Evolutionary conservation across 2,329 filamentous ascomycete genomes (phyloP).

Genomic region (Fusarium pseudocircinatum): DNA sequence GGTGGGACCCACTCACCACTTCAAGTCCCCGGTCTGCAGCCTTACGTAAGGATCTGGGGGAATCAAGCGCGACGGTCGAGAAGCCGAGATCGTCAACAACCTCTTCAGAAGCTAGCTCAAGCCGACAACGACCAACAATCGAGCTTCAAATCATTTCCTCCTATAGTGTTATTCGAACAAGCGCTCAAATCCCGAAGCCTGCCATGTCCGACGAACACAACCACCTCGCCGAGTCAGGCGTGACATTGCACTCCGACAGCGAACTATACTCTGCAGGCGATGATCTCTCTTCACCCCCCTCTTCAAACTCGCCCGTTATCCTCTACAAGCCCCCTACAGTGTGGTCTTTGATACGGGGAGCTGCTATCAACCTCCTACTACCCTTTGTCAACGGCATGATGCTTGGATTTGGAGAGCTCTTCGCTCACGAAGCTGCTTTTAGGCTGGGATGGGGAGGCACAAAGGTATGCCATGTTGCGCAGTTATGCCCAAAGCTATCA

Average conservation of each 20-base stretch:
- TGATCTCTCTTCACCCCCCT: constrained; percentile 69
- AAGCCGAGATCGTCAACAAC: constrained; percentile 37
- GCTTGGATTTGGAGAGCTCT: constrained; percentile 95
- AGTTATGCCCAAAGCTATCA: neutral
- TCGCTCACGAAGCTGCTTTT: constrained; percentile 95
- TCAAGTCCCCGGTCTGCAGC: constrained; percentile 27
- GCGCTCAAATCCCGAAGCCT: neutral
- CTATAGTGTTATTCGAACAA: neutral
- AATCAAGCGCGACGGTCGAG: constrained; percentile 9
- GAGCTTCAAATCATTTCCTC: neutral
- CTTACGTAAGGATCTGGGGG: constrained; percentile 43
- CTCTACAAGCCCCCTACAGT: constrained; percentile 90
- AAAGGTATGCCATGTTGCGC: constrained; percentile 67
- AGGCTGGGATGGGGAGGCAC: constrained; percentile 92
- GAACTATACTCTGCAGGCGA: constrained; percentile 77
- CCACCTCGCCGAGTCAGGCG: constrained; percentile 74
- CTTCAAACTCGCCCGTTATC: constrained; percentile 75
- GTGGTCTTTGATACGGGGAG: constrained; percentile 85
- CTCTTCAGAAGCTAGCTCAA: constrained; percentile 18
- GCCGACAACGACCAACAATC: neutral
- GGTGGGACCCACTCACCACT: constrained; percentile 40
- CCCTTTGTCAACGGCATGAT: constrained; percentile 98
- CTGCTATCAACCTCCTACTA: constrained; percentile 93
- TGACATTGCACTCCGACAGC: constrained; percentile 84
- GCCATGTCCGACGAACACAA: constrained; percentile 64